phyloP scores from a whole-genome alignment of 176 grass and related monocot genomes.

The Hordeum marinum region DNA sequence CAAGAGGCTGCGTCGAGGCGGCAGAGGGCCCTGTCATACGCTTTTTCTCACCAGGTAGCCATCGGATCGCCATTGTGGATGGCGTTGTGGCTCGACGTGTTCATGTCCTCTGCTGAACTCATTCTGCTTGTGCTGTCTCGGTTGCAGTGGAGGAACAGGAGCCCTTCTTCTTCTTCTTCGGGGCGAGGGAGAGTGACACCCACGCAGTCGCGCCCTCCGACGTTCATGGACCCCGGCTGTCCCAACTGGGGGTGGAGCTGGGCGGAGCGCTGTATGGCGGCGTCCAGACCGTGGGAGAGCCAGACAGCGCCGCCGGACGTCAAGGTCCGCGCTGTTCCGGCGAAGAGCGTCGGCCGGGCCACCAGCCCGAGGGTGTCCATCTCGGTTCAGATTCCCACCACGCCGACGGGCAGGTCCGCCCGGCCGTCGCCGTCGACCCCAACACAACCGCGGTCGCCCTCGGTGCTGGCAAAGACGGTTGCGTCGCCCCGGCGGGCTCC shows the following conservation, averaged over 20 bases:
- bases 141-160: constrained; percentile 67
- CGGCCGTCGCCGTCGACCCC: constrained; percentile 28
- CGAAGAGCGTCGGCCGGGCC: not conserved
- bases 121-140: constrained; percentile 2
- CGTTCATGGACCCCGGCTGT: constrained; percentile 57
- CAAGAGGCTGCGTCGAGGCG: constrained; percentile 64
- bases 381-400: constrained; percentile 25
- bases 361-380: not conserved
- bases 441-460: not conserved
- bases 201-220: constrained; percentile 18
- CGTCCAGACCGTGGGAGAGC: constrained; percentile 63
- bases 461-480: not conserved
- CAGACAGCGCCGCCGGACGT: not conserved
- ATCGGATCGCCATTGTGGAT: not conserved
- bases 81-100: not conserved
- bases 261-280: constrained; percentile 78
- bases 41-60: constrained; percentile 76
- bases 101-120: constrained; percentile 2
- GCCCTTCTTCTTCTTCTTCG: constrained; percentile 17
- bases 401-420: constrained; percentile 9
- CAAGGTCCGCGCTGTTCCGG: constrained; percentile 10
- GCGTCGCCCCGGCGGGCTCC: not conserved
- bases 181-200: constrained; percentile 23
- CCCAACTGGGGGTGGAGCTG: constrained; percentile 92
- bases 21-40: constrained; percentile 65